Conservation (phyloP, 352 stramenopile genomes). For the Phytophthora fragariaefolia region DNA sequence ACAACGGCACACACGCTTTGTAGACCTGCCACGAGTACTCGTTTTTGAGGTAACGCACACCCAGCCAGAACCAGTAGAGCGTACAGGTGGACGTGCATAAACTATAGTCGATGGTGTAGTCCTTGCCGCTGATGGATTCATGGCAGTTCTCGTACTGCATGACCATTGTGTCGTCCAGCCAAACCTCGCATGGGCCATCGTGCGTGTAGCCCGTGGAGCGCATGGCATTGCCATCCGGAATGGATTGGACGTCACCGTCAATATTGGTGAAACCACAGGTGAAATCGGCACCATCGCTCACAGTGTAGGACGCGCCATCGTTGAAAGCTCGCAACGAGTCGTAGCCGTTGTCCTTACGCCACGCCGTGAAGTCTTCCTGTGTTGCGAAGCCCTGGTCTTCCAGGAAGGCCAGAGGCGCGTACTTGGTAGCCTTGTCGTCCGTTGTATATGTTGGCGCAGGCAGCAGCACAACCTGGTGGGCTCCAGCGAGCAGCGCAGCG, state of each 20-base stretch:
- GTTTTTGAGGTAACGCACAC: constrained; percentile 50
- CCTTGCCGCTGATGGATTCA: constrained; percentile 41
- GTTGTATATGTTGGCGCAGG: constrained; percentile 48
- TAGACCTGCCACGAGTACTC: constrained; percentile 68
- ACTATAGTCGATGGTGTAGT: constrained; percentile 46
- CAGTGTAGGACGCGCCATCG: constrained; percentile 46
- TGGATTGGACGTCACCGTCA: constrained; percentile 39
- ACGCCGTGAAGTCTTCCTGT: constrained; percentile 49
- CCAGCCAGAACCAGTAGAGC: constrained; percentile 53
- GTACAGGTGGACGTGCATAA: constrained; percentile 45
- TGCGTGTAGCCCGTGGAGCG: constrained; percentile 59
- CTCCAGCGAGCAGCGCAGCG: constrained; percentile 27
- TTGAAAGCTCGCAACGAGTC: constrained; percentile 54
- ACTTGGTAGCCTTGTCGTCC: constrained; percentile 42
- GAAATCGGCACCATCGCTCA: constrained; percentile 37
- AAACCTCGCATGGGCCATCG: constrained; percentile 53
- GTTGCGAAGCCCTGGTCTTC: constrained; percentile 55
- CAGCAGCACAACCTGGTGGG: constrained; percentile 48
- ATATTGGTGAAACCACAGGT: constrained; percentile 44
- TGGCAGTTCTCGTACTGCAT: constrained; percentile 48
- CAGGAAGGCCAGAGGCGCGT: constrained; percentile 53
- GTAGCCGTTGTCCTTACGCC: constrained; percentile 43
- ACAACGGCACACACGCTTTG: constrained; percentile 52
- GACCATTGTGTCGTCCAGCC: constrained; percentile 48
- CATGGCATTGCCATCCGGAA: constrained; percentile 37